A percentile compares a stretch with the other conserved stretches of the same genome.
phyloP scores from a whole-genome alignment of 2,329 filamentous ascomycete species.

The Erysiphe neolycopersici region DNA sequence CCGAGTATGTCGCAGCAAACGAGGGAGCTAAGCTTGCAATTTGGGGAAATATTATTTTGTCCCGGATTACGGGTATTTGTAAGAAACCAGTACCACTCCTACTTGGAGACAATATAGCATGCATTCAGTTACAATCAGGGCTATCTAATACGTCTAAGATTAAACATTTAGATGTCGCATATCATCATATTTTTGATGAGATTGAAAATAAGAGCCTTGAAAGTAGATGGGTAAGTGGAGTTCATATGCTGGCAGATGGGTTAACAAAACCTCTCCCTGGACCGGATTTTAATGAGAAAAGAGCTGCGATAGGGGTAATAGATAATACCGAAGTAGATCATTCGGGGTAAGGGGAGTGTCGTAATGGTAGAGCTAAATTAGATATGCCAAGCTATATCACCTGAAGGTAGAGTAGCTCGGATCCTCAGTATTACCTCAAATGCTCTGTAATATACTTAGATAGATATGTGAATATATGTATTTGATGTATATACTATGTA shows the following conservation, averaged over 20 bases:
- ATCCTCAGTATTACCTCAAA: not conserved
- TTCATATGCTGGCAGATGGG: not conserved
- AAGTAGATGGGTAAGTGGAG: not conserved
- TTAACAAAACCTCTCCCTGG: too few relatives aligned
- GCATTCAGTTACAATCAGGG: not conserved
- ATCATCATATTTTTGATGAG: not conserved
- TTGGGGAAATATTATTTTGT: too few relatives aligned
- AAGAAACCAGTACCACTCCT: not conserved
- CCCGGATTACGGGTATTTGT: too few relatives aligned
- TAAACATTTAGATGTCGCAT: not conserved
- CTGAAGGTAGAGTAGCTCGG: not conserved
- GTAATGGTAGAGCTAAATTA: not conserved
- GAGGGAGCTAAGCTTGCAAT: too few relatives aligned
- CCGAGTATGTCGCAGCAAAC: too few relatives aligned
- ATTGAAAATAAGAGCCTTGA: not conserved
- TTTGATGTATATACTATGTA: not conserved
- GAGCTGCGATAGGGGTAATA: too few relatives aligned
- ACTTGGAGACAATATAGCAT: not conserved
- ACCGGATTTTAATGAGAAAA: too few relatives aligned
- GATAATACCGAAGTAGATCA: too few relatives aligned
- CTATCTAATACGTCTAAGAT: not conserved
- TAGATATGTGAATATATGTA: not conserved
- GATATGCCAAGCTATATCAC: not conserved
- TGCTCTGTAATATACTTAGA: not conserved
- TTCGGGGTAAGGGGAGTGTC: too few relatives aligned